These are phyloP conservation scores for Erysimum cheiranthoides DNA, from an alignment of 345 rosid species.

Conservation along the genomic window DNA sequence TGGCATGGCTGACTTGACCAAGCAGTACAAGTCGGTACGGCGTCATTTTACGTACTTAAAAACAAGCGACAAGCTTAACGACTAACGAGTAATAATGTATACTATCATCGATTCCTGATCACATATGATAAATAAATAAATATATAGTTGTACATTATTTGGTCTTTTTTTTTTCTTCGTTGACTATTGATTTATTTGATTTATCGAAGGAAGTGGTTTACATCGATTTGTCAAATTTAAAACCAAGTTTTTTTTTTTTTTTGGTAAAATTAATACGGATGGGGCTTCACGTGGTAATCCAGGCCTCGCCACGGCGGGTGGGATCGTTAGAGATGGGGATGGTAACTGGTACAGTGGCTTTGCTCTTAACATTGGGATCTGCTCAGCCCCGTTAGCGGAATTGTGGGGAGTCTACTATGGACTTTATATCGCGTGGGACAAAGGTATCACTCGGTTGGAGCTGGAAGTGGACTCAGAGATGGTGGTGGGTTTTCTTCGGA, in stretches of 20 bases:
- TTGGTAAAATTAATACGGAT: too few species aligned
- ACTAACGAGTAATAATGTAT: background rate
- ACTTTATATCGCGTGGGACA: too few species aligned
- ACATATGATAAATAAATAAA: background rate
- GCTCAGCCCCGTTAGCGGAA: too few species aligned
- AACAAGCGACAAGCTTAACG: slow-evolving; percentile 34
- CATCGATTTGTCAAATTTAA: slow-evolving; percentile 8
- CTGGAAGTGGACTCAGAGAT: too few species aligned
- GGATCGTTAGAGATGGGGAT: too few species aligned
- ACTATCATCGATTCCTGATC: slow-evolving; percentile 9
- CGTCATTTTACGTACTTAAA: slow-evolving; percentile 26
- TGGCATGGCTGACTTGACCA: slow-evolving; percentile 36
- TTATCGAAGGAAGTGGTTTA: slow-evolving; percentile 6
- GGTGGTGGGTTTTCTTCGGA: too few species aligned
- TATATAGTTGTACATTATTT: background rate
- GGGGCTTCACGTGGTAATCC: too few species aligned
- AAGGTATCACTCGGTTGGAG: too few species aligned
- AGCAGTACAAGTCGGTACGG: slow-evolving; percentile 27
- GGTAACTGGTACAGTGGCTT: too few species aligned
- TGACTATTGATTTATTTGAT: slow-evolving; percentile 19
- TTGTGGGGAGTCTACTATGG: too few species aligned
- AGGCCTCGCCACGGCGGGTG: too few species aligned
- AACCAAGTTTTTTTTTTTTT: slow-evolving; percentile 7
- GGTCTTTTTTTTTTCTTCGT: background rate
- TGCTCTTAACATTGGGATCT: too few species aligned